These are phyloP conservation scores for Flaveria robusta DNA, from an alignment of 129 eudicot species.

Conservation along the genomic window DNA sequence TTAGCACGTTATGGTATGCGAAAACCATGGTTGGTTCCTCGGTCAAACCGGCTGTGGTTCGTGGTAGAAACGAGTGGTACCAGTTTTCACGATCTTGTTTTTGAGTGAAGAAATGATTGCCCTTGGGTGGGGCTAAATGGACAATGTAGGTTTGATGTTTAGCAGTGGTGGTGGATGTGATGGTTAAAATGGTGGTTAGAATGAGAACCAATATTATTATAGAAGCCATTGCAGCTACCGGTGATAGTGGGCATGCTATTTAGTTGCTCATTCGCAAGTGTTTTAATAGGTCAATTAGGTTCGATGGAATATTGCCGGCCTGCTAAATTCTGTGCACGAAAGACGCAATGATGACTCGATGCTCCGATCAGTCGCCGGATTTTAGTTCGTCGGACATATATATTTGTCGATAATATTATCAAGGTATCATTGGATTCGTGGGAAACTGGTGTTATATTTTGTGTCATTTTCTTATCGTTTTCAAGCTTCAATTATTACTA, in stretches of 20 bases:
- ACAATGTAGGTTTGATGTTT: constrained; percentile 56
- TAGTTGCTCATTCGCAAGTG: neutral
- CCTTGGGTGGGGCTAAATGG: constrained; percentile 43
- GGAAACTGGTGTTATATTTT: no score
- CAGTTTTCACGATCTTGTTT: constrained; percentile 27
- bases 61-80: constrained; percentile 45
- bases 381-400: no score
- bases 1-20: constrained; percentile 48
- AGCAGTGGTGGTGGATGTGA: constrained; percentile 15
- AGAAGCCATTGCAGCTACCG: constrained; percentile 24
- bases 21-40: constrained; percentile 27
- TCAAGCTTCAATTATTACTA: no score
- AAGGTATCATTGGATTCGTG: no score
- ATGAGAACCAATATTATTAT: constrained; percentile 12
- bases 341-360: neutral
- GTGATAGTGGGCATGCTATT: neutral
- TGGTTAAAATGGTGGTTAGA: constrained; percentile 19
- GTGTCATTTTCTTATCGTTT: no score
- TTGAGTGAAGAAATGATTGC: neutral
- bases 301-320: neutral
- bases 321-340: constrained; percentile 13
- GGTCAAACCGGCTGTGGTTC: neutral
- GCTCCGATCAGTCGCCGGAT: no score
- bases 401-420: no score
- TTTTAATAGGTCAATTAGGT: neutral